Evolutionary conservation across 2,329 filamentous ascomycete species (phyloP).

Genomic region (Ophiostoma populinum): DNA sequence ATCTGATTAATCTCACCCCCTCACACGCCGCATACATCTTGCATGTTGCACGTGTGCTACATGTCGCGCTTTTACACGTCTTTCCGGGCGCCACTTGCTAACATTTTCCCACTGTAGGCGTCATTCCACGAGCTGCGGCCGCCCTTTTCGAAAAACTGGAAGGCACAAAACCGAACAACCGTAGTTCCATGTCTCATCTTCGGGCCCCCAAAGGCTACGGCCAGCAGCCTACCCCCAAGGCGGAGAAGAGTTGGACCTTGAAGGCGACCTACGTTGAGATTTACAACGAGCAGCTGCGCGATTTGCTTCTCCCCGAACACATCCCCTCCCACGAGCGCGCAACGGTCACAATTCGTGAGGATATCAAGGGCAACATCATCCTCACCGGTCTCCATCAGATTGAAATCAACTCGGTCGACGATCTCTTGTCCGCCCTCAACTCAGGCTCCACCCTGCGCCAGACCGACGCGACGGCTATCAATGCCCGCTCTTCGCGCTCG

Average conservation of each 20-base stretch:
- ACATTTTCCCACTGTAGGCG: conserved; percentile 39
- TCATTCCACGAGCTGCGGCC: conserved; percentile 82
- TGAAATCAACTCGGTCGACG: conserved; percentile 78
- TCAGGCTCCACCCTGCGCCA: conserved; percentile 90
- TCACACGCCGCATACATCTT: not conserved
- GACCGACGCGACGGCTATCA: conserved; percentile 92
- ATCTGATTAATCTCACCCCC: not conserved
- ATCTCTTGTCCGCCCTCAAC: conserved; percentile 74
- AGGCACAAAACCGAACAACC: conserved; percentile 30
- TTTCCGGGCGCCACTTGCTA: not conserved
- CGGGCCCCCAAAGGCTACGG: conserved; percentile 69
- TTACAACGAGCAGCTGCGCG: conserved; percentile 90
- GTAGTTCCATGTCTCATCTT: conserved; percentile 58
- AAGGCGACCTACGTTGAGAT: conserved; percentile 95
- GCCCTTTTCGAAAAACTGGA: conserved; percentile 80
- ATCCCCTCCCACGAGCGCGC: conserved; percentile 52
- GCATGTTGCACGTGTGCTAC: not conserved
- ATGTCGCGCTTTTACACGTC: not conserved
- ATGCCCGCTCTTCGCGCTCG: conserved; percentile 91
- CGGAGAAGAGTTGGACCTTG: conserved; percentile 71
- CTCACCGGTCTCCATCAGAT: conserved; percentile 80
- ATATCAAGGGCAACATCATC: conserved; percentile 84
- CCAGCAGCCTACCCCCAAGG: conserved; percentile 25
- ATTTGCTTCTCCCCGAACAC: conserved; percentile 67
- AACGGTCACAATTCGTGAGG: conserved; percentile 81